Conservation (phyloP, 225 moss, liverwort and hornwort species). For the Marchantia polymorpha region DNA sequence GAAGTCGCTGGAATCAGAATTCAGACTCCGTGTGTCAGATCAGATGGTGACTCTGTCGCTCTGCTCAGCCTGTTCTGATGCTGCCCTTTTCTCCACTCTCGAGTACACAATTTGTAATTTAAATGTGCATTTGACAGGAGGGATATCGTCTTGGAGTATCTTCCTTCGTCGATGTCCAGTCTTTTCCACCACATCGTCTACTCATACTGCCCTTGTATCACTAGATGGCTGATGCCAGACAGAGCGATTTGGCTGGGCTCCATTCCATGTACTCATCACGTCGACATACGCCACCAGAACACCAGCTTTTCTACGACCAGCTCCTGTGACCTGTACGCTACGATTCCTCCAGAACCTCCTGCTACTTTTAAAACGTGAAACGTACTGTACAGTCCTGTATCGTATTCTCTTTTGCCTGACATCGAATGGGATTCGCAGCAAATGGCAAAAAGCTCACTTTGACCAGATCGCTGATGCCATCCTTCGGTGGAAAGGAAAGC, state of each 20-base stretch:
- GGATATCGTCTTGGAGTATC: no score
- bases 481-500: not conserved
- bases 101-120: not conserved
- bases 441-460: not conserved
- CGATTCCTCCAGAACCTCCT: not conserved
- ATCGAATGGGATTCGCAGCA: no score
- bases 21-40: constrained; percentile 2
- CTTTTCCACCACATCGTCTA: not conserved
- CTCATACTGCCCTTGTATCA: not conserved
- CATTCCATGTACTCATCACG: not conserved
- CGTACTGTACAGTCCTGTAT: not conserved
- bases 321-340: not conserved
- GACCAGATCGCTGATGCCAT: not conserved
- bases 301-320: not conserved
- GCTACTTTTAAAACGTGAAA: not conserved
- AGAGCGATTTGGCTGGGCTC: not conserved
- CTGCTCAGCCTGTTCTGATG: not conserved
- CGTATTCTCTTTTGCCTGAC: no score
- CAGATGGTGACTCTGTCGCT: not conserved
- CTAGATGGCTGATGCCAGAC: not conserved
- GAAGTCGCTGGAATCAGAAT: not conserved
- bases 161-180: not conserved
- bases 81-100: not conserved
- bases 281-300: not conserved
- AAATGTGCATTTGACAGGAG: no score